These are phyloP conservation scores for Talaromyces albobiverticillius DNA, from an alignment of 2,329 filamentous ascomycete species.

Conservation along the genomic window DNA sequence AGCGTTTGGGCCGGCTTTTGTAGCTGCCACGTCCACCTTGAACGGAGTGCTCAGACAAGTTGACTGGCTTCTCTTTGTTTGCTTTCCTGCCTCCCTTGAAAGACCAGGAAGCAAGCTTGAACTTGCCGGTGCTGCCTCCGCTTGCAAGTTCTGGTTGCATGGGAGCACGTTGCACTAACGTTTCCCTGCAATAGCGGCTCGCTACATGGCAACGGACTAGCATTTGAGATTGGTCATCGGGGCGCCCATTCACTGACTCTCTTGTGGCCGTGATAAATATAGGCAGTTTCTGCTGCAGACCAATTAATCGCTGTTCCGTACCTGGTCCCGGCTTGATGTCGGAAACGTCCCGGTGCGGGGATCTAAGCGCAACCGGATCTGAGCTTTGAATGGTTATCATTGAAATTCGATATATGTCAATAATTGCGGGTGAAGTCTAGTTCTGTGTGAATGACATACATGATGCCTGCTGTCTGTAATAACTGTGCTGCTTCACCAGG, in stretches of 20 bases:
- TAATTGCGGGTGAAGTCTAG: too few species aligned
- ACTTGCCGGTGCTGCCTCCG: neutral
- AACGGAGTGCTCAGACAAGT: too few species aligned
- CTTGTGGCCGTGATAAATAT: neutral
- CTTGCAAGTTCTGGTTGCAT: neutral
- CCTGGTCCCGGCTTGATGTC: too few species aligned
- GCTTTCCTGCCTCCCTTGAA: neutral
- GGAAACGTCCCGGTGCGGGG: too few species aligned
- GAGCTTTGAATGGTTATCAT: too few species aligned
- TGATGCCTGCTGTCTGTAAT: too few species aligned
- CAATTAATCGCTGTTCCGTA: neutral
- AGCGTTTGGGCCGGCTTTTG: too few species aligned
- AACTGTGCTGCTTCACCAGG: too few species aligned
- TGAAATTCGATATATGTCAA: too few species aligned
- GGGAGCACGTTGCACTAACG: neutral
- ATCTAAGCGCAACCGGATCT: too few species aligned
- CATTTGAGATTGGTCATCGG: neutral
- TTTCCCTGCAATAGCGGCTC: neutral
- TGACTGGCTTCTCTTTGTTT: neutral
- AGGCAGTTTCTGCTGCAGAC: neutral
- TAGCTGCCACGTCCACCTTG: too few species aligned
- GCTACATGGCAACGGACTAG: neutral
- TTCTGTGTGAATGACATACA: too few species aligned
- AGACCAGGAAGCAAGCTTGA: neutral
- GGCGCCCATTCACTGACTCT: neutral